Evolutionary conservation across 1,139 yeast genomes (phyloP), one percentile per base, ranked within the genome.

Genomic region (Zygoascus hellenicus): DNA sequence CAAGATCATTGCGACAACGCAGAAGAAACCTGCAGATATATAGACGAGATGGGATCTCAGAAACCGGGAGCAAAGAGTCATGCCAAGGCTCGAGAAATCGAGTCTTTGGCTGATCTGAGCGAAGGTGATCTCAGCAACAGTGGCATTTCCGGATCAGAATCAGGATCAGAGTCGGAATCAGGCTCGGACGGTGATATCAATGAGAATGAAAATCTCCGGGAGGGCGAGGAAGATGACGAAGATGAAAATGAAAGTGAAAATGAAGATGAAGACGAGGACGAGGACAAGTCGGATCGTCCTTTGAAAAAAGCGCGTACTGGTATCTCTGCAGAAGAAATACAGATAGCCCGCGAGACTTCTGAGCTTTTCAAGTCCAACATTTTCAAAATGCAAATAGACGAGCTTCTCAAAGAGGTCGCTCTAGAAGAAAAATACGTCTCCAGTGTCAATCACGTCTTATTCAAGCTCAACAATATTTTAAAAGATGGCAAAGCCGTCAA

Each of bases 321-420:
- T 37, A 65, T 81, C 32, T 74, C 88, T 0, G 87, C 96, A 1
- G 92, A 87, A 58, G 96, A 92, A 50, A 80, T 90, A 42, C 96
- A 90, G 60, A 75, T 85, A 2, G 96, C 97, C 0, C 75, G 96
- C 58, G 97, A 90, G 63, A 86, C 97, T 0, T 94, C 96, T 0
- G 97, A 89, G 62, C 70, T 90, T 44, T 92, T 90, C 77, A 88
- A 89, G 61, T 88, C 96, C 11, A 90, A 90, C 65, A 88, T 92
- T 49, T 90, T 92, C 78, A 92, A 92, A 65, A 70, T 92, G 50
- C 96, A 92, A 68, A 89, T 90, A 48, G 98, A 90, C 65, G 97
- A 90, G 62, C 72, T 92, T 38, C 70, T 92, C 60, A 78, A 79
- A 55, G 97, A 89, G 64, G 77, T 90, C 40, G 78, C 78, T 56